These are phyloP conservation scores for Clarkia xantiana DNA, from an alignment of 345 rosid species.

Conservation along the genomic window DNA sequence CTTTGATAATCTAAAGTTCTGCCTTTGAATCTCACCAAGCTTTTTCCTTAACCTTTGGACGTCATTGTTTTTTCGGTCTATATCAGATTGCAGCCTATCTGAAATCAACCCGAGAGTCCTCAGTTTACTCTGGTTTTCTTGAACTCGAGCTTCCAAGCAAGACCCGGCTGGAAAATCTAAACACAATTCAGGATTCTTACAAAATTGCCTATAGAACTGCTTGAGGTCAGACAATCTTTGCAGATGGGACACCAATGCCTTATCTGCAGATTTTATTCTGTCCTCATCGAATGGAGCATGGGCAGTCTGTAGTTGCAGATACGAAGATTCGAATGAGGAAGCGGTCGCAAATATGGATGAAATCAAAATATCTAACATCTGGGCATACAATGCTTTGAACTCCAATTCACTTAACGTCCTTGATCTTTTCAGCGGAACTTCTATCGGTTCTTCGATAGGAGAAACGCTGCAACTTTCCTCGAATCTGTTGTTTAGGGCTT, in stretches of 20 bases:
- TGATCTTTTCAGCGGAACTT: conserved; percentile 3
- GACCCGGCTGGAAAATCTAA: conserved; percentile 46
- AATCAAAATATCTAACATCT: conserved; percentile 35
- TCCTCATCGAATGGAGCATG: conserved; percentile 70
- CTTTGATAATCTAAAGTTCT: conserved; percentile 37
- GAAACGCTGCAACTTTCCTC: neutral
- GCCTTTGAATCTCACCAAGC: conserved; percentile 44
- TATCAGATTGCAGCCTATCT: conserved; percentile 62
- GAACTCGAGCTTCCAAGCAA: conserved; percentile 71
- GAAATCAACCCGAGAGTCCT: conserved; percentile 58
- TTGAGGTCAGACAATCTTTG: conserved; percentile 59
- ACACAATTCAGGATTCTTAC: conserved; percentile 30
- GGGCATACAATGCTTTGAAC: conserved; percentile 24
- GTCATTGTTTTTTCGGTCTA: conserved; percentile 51
- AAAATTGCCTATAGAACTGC: conserved; percentile 33
- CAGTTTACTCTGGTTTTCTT: conserved; percentile 92
- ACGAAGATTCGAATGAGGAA: conserved; percentile 79
- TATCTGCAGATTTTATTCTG: conserved; percentile 50
- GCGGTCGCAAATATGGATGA: conserved; percentile 60
- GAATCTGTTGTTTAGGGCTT: neutral
- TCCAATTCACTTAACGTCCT: conserved; percentile 14
- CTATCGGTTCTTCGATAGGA: neutral
- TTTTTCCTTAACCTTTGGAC: conserved; percentile 45
- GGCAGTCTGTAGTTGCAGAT: conserved; percentile 68
- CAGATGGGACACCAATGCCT: conserved; percentile 56